phyloP scores from a whole-genome alignment of 495 filamentous ascomycete genomes.

The Trichoderma gamsii region DNA sequence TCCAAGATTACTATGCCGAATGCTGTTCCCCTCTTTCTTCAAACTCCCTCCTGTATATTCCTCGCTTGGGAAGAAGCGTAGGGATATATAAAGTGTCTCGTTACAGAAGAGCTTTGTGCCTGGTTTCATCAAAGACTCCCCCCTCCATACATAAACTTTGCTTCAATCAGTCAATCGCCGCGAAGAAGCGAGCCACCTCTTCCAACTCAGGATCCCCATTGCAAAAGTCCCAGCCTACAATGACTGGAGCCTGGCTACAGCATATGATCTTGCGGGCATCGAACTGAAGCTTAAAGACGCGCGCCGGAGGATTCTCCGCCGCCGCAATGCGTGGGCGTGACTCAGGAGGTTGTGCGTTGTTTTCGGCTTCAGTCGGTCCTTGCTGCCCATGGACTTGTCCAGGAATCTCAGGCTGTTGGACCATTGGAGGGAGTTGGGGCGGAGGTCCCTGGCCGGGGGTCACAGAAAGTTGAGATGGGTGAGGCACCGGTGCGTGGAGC shows the following conservation, averaged over 20 bases:
- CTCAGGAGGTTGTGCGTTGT: constrained; percentile 4
- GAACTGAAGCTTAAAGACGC: constrained; percentile 98
- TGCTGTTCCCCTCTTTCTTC: neutral
- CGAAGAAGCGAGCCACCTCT: constrained; percentile 75
- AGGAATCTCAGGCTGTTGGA: neutral
- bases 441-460: neutral
- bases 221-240: constrained; percentile 98
- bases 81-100: too few relatives aligned
- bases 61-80: neutral
- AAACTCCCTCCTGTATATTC: neutral
- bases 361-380: neutral
- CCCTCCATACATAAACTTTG: neutral
- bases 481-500: constrained; percentile 1
- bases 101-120: neutral
- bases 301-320: constrained; percentile 45
- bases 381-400: neutral
- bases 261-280: constrained; percentile 91
- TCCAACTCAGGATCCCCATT: constrained; percentile 79
- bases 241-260: constrained; percentile 81
- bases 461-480: neutral
- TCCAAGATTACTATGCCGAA: neutral
- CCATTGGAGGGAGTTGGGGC: neutral
- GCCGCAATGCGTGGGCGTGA: constrained; percentile 28
- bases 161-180: constrained; percentile 33
- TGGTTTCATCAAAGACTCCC: neutral